Evolutionary conservation across 352 stramenopile genomes (phyloP).

Genomic region (Ophiocytium majus): DNA sequence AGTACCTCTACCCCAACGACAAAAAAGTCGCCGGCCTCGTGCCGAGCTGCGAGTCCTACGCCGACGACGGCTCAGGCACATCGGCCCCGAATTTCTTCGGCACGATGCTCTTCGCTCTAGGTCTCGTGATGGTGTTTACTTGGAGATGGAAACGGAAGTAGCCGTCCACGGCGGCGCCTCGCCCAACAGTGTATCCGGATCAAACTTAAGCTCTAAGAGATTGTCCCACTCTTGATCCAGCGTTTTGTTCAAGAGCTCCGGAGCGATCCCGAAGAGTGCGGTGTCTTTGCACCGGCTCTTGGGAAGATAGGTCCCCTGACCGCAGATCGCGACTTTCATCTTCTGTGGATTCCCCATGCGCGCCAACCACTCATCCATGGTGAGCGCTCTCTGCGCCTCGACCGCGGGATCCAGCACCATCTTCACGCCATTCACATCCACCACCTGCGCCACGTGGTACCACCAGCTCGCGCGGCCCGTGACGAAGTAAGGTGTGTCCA

Average conservation of each 20-base stretch:
- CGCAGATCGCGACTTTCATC: slow-evolving; percentile 14
- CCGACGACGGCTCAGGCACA: neutral
- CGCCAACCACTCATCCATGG: neutral
- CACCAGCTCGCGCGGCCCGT: neutral
- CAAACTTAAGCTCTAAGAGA: neutral
- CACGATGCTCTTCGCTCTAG: no score
- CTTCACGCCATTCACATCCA: neutral
- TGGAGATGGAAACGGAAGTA: neutral
- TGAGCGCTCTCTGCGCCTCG: neutral
- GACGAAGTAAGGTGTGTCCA: neutral
- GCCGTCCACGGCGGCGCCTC: neutral
- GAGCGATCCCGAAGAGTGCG: neutral
- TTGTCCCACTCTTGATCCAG: neutral
- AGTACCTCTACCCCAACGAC: slow-evolving; percentile 2
- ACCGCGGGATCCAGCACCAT: neutral
- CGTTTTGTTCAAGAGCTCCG: neutral
- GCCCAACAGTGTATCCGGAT: neutral
- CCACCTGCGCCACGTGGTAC: neutral
- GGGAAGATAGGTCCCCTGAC: neutral
- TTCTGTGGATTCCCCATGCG: slow-evolving; percentile 6
- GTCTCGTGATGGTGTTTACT: no score
- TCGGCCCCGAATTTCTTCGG: no score
- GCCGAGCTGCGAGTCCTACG: neutral
- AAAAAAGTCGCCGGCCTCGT: neutral
- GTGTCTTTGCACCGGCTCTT: neutral